Evolutionary conservation across 192 early-diverging fungal species (phyloP).

Genomic region (Coemansia sp.): DNA sequence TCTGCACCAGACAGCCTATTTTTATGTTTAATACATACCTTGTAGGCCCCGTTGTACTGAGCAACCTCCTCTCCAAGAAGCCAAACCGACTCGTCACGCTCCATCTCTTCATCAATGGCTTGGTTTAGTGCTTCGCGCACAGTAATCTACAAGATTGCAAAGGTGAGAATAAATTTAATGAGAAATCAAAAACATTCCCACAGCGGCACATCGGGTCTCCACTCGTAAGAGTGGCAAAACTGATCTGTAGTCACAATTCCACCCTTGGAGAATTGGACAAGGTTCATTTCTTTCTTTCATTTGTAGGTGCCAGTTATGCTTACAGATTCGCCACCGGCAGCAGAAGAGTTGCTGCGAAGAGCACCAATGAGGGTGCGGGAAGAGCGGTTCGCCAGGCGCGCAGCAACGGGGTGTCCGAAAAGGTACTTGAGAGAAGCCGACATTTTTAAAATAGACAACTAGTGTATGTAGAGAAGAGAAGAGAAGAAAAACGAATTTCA

Average conservation of each 20-base stretch:
- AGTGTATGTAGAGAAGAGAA: not conserved
- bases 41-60: constrained; percentile 99
- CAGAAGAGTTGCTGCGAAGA: constrained; percentile 38
- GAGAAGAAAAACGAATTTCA: not conserved
- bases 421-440: constrained; percentile 41
- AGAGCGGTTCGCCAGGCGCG: constrained; percentile 40
- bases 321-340: constrained; percentile 36
- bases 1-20: not conserved
- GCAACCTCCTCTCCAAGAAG: constrained; percentile 97
- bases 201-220: too few relatives aligned
- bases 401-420: constrained; percentile 43
- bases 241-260: not conserved
- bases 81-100: constrained; percentile 85
- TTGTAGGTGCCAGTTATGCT: constrained; percentile 8
- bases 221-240: too few relatives aligned
- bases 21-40: constrained; percentile 60
- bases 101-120: constrained; percentile 98
- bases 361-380: constrained; percentile 32
- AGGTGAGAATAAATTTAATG: not conserved
- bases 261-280: not conserved
- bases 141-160: constrained; percentile 69
- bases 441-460: constrained; percentile 20
- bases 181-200: too few relatives aligned
- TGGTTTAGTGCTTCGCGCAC: constrained; percentile 97
- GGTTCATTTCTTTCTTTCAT: not conserved